These are phyloP conservation scores for Saussurea involucrata DNA, from an alignment of 129 eudicot genomes.

Conservation along the genomic window DNA sequence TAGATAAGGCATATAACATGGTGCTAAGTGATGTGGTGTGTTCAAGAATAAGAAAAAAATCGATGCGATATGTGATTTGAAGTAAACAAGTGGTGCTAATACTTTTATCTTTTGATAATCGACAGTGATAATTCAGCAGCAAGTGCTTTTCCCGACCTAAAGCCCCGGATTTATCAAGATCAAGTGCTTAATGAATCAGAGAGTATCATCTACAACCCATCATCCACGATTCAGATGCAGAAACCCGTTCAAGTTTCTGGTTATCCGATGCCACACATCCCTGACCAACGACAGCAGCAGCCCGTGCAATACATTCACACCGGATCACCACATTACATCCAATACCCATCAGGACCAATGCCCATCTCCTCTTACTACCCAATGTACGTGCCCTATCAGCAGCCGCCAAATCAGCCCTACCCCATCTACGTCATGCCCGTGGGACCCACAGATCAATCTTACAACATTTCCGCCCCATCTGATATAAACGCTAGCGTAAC, in stretches of 20 bases:
- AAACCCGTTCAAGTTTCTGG: constrained; percentile 40
- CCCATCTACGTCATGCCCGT: constrained; percentile 65
- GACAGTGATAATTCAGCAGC: constrained; percentile 48
- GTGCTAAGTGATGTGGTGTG: too few species aligned
- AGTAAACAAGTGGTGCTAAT: background rate
- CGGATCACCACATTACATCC: constrained; percentile 50
- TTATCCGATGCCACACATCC: constrained; percentile 41
- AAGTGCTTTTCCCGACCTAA: constrained; percentile 29
- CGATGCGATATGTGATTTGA: too few species aligned
- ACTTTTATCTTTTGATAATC: background rate
- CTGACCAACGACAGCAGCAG: constrained; percentile 50
- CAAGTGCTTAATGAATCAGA: constrained; percentile 47
- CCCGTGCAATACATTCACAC: constrained; percentile 59
- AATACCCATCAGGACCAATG: constrained; percentile 48
- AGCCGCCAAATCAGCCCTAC: constrained; percentile 52
- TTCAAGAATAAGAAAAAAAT: too few species aligned
- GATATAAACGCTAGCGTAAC: constrained; percentile 19
- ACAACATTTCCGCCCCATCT: constrained; percentile 40
- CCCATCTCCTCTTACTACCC: constrained; percentile 71
- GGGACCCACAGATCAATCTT: constrained; percentile 47
- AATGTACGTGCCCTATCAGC: constrained; percentile 49
- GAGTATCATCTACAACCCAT: constrained; percentile 39
- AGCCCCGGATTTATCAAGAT: constrained; percentile 44
- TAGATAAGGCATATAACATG: background rate
- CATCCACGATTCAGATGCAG: constrained; percentile 38